Base-by-base conservation (phyloP, 495 filamentous ascomycete genomes). In the Sporormia fimetaria region DNA sequence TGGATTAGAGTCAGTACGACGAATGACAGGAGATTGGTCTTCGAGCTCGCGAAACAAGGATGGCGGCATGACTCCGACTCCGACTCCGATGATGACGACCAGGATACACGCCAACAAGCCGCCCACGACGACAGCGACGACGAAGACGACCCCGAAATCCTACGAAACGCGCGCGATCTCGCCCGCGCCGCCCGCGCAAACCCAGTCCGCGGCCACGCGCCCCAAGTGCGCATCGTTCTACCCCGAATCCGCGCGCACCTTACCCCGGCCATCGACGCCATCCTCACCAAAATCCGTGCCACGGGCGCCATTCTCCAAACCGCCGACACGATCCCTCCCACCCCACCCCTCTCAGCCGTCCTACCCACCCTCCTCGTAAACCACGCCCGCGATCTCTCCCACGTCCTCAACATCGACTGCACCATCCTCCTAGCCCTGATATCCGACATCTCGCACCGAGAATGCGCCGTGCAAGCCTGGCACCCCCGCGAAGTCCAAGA, bases 331-430 rank as follows among this genome's bases (percentile, higher is more conserved):
- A n/a, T 46, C 6, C 18, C 42, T 3, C 28, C 38, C 11, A 6
- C 48, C 2, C 52, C 56, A 15, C 31, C 56, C 34, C 28, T 65
- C 16, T 26, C 52, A 11, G 49, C 54, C 1, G 51, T 65, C 8
- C 53, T 77, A 6, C 38, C 45, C 6, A 54, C 57, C 33, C 68
- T 83, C 12, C 60, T 75, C 14, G 67, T 69, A 11, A 66, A 75
- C 41, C 68, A 63, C 3, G 69, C 71, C 54, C 65, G 64, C 21
- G 50, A 58, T 1, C 73, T 82, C 52, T 74, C 77, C 1, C 22
- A 66, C 5, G 70, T 63, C 3, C 47, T 85, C 25, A 85, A 85
- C 58, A 67, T 85, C 44, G 80, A 85, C 57, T 83, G 80, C 60
- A 83, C 80, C 6, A 67, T 84, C 38, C 66, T 85, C 20, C 69